Percentiles rank a stretch among this genome's conserved stretches.
Conservation (phyloP, 2,329 filamentous ascomycete species). For the Niveomyces coronatus region DNA sequence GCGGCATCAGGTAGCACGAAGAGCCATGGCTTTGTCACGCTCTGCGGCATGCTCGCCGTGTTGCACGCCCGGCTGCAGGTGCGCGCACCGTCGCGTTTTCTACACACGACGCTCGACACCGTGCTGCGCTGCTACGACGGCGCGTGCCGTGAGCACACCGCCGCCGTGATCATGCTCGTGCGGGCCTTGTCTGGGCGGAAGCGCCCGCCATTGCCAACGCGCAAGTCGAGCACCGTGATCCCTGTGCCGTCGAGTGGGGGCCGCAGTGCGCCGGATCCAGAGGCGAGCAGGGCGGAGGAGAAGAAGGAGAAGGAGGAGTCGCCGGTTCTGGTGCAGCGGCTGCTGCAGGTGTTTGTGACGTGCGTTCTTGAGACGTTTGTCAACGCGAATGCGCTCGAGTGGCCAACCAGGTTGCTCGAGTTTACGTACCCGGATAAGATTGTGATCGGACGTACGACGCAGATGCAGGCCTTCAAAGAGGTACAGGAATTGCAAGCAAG, state of each 20-base stretch:
- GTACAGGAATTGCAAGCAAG: constrained; percentile 50
- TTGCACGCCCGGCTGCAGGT: constrained; percentile 67
- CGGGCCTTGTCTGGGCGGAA: constrained; percentile 58
- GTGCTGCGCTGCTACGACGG: constrained; percentile 56
- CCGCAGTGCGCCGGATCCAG: constrained; percentile 51
- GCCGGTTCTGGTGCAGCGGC: constrained; percentile 47
- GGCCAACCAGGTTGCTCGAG: constrained; percentile 57
- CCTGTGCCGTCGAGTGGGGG: constrained; percentile 45
- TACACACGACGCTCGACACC: constrained; percentile 65
- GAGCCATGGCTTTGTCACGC: constrained; percentile 58
- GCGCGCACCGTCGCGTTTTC: constrained; percentile 66
- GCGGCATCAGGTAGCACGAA: constrained; percentile 30
- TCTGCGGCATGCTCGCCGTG: constrained; percentile 62
- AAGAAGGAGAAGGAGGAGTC: constrained; percentile 42
- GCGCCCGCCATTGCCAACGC: constrained; percentile 49
- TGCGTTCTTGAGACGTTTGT: constrained; percentile 67
- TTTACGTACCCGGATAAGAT: constrained; percentile 54
- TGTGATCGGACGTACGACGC: constrained; percentile 50
- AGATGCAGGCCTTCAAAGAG: constrained; percentile 53
- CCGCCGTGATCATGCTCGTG: constrained; percentile 59
- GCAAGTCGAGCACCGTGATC: constrained; percentile 47
- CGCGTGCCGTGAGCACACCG: constrained; percentile 55
- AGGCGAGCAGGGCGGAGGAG: constrained; percentile 38
- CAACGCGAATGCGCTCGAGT: constrained; percentile 47
- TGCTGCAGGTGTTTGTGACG: constrained; percentile 69